phyloP scores from a whole-genome alignment of 1,284 basidiomycete species.

The Austroboletus olivaceoglutinosus region DNA sequence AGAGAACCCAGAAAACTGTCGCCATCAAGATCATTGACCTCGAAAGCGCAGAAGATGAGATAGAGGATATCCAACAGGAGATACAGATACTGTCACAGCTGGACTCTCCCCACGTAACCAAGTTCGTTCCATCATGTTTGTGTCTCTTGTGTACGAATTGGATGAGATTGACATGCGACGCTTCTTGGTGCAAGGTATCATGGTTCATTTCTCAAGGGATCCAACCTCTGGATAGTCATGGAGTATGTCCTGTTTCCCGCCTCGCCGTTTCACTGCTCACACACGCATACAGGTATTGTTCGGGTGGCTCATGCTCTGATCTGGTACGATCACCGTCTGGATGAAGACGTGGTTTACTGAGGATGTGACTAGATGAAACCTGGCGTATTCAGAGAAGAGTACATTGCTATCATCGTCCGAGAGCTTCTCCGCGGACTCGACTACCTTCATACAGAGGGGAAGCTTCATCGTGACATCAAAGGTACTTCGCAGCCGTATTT shows the following conservation, averaged over 20 bases:
- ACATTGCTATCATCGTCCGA: slow-evolving; percentile 94
- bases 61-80: slow-evolving; percentile 99
- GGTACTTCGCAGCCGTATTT: slow-evolving; percentile 45
- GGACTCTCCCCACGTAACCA: slow-evolving; percentile 94
- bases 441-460: slow-evolving; percentile 94
- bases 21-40: slow-evolving; percentile 99
- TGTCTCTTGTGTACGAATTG: slow-evolving; percentile 19
- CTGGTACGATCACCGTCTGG: slow-evolving; percentile 48
- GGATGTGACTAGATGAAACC: slow-evolving; percentile 82
- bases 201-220: slow-evolving; percentile 93
- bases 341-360: slow-evolving; percentile 20
- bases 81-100: slow-evolving; percentile 98
- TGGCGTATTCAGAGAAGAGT: slow-evolving; percentile 95
- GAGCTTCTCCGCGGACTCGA: slow-evolving; percentile 92
- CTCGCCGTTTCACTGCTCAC: slow-evolving; percentile 7
- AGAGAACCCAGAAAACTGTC: slow-evolving; percentile 88
- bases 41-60: slow-evolving; percentile 98
- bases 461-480: slow-evolving; percentile 98
- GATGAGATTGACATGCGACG: slow-evolving; percentile 29
- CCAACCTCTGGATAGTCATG: slow-evolving; percentile 99
- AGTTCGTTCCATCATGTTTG: slow-evolving; percentile 51
- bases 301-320: slow-evolving; percentile 83
- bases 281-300: slow-evolving; percentile 63
- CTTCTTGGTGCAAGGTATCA: slow-evolving; percentile 68
- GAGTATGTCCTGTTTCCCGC: slow-evolving; percentile 58